A percentile compares a stretch with the other conserved stretches of the same genome.
phyloP scores from a whole-genome alignment of 2,329 filamentous ascomycete species.

The Macrophomina tecta region DNA sequence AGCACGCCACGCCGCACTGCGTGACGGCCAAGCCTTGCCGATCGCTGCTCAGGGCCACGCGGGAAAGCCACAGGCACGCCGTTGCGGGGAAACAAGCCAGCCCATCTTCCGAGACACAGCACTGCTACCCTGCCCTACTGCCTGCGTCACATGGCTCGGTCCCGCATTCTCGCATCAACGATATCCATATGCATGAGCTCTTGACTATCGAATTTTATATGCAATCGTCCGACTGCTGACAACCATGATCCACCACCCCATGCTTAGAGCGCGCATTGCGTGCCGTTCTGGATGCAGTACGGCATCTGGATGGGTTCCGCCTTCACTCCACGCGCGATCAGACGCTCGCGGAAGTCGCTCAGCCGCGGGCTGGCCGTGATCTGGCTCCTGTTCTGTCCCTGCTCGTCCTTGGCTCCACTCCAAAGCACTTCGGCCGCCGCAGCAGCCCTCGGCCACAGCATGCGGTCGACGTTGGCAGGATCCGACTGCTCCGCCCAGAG shows the following conservation, averaged over 20 bases:
- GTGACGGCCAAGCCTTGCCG: neutral
- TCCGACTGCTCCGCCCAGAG: slow-evolving; percentile 84
- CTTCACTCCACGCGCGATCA: slow-evolving; percentile 70
- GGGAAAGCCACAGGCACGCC: slow-evolving; percentile 4
- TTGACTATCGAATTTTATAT: neutral
- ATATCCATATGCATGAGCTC: neutral
- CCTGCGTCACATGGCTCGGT: neutral
- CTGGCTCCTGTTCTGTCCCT: slow-evolving; percentile 69
- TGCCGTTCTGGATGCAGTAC: slow-evolving; percentile 70
- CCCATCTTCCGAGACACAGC: neutral
- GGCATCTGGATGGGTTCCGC: slow-evolving; percentile 74
- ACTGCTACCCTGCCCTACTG: neutral
- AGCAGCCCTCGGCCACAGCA: slow-evolving; percentile 78
- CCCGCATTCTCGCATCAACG: neutral
- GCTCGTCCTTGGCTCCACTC: slow-evolving; percentile 71
- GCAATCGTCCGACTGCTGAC: neutral
- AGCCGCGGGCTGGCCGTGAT: slow-evolving; percentile 72
- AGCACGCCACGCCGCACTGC: neutral
- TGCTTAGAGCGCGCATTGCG: slow-evolving; percentile 51
- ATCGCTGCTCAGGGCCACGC: neutral
- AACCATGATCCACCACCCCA: neutral
- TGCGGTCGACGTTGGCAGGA: slow-evolving; percentile 72
- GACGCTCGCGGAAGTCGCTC: slow-evolving; percentile 76
- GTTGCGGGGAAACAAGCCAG: neutral
- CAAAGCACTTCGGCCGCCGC: slow-evolving; percentile 82